Percentiles rank a stretch among this genome's conserved stretches.
Conservation (phyloP, 495 filamentous ascomycete species). For the Aspergillus sparsus region DNA sequence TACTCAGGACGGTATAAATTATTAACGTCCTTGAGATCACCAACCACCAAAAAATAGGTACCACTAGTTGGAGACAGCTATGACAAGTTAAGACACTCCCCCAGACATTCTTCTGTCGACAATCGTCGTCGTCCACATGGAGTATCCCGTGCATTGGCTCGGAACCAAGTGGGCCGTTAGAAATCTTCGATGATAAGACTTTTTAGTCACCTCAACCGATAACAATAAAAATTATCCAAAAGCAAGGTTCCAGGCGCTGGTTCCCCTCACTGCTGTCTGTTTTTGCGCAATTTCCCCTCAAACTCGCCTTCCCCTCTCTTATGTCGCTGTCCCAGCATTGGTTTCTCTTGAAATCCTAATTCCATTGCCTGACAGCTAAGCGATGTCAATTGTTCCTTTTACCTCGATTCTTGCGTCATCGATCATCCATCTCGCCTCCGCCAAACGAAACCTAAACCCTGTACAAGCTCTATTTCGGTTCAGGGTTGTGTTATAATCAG, state of each 20-base stretch:
- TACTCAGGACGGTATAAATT: not conserved
- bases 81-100: not conserved
- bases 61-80: not conserved
- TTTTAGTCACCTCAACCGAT: constrained; percentile 26
- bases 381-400: constrained; percentile 21
- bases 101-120: not conserved
- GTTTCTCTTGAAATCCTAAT: not conserved
- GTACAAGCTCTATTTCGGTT: not conserved
- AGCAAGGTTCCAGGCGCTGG: constrained; percentile 1
- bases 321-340: constrained; percentile 6
- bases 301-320: constrained; percentile 9
- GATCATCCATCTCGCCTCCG: constrained; percentile 15
- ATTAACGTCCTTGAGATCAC: no score
- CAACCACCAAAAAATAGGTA: not conserved
- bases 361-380: constrained; percentile 6
- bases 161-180: constrained; percentile 26
- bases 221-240: constrained; percentile 15
- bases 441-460: not conserved
- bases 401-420: constrained; percentile 27
- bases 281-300: constrained; percentile 3
- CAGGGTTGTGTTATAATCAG: not conserved
- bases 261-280: not conserved
- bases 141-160: constrained; percentile 3
- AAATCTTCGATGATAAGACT: constrained; percentile 26
- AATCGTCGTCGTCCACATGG: not conserved